Conservation (phyloP, 768 basidiomycete genomes). For the Coprinopsis strossmayeri region DNA sequence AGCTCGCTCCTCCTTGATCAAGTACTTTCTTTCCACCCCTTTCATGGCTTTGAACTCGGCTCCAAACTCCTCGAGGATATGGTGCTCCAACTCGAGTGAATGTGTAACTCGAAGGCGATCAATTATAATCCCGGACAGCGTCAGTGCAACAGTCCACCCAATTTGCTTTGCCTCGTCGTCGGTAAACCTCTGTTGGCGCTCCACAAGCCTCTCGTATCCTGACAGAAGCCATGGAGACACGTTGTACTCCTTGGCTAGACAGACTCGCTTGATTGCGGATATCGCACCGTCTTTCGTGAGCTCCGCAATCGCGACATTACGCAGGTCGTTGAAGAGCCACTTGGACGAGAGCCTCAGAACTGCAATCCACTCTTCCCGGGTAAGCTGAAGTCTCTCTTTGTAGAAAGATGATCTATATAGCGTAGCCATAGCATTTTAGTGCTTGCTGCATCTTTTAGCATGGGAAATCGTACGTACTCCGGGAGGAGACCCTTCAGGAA, state of each 20-base stretch:
- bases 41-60: not conserved
- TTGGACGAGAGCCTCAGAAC: constrained; percentile 32
- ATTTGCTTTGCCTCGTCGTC: constrained; percentile 21
- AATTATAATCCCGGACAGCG: constrained; percentile 12
- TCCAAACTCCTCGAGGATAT: not conserved
- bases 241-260: constrained; percentile 23
- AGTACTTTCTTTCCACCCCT: no score
- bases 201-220: constrained; percentile 21
- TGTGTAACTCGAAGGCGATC: not conserved
- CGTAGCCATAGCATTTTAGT: no score
- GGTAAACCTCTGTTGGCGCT: constrained; percentile 16
- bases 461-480: not conserved
- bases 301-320: constrained; percentile 21
- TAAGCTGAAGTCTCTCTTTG: no score
- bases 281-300: constrained; percentile 15
- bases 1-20: no score
- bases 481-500: not conserved
- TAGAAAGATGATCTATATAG: no score
- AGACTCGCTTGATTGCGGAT: constrained; percentile 21
- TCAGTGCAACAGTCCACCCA: constrained; percentile 20
- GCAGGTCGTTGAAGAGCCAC: constrained; percentile 28
- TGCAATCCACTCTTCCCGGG: constrained; percentile 26
- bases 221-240: constrained; percentile 27
- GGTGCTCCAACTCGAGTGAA: not conserved
- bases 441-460: not conserved